A percentile compares a stretch with the other conserved stretches of the same genome.
Evolutionary conservation across 805 yeast genomes (phyloP).

Genomic region (Starmerella gropengiesseri): DNA sequence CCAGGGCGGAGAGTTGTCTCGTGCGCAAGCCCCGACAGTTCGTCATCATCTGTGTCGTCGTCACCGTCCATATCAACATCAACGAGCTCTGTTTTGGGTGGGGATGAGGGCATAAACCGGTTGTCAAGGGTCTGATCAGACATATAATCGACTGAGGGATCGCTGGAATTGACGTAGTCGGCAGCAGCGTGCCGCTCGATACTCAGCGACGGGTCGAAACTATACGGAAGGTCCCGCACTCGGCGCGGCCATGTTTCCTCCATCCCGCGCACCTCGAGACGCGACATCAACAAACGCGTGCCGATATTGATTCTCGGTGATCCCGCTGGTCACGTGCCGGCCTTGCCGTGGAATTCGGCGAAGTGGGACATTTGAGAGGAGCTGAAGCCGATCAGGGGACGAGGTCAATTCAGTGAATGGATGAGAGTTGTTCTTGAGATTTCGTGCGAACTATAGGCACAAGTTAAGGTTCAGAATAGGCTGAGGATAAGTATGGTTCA

Average conservation of each 20-base stretch:
- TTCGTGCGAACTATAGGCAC: no score
- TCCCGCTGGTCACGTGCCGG: no score
- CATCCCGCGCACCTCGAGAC: neutral
- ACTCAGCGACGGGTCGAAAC: slow-evolving; percentile 16
- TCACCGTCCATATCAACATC: slow-evolving; percentile 8
- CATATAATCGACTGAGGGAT: slow-evolving; percentile 4
- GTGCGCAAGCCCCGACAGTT: neutral
- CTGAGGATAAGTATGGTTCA: no score
- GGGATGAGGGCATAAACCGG: slow-evolving; percentile 16
- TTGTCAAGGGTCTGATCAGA: slow-evolving; percentile 1
- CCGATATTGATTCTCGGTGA: no score
- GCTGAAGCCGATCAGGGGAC: no score
- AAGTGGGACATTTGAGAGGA: neutral
- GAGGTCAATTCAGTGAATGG: no score
- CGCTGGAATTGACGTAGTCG: slow-evolving; percentile 15
- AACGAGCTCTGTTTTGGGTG: slow-evolving; percentile 9
- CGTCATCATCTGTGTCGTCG: slow-evolving; percentile 9
- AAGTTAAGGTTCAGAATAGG: no score
- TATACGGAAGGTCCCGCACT: slow-evolving; percentile 13
- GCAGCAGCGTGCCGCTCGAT: slow-evolving; percentile 14
- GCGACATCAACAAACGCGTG: neutral
- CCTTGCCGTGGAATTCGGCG: no score
- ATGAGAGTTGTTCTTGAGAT: no score
- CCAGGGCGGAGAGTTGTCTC: slow-evolving; percentile 4
- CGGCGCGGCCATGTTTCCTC: neutral